Evolutionary conservation across 2,329 filamentous ascomycete species (phyloP).

Genomic region (Pochonia chlamydosporia): DNA sequence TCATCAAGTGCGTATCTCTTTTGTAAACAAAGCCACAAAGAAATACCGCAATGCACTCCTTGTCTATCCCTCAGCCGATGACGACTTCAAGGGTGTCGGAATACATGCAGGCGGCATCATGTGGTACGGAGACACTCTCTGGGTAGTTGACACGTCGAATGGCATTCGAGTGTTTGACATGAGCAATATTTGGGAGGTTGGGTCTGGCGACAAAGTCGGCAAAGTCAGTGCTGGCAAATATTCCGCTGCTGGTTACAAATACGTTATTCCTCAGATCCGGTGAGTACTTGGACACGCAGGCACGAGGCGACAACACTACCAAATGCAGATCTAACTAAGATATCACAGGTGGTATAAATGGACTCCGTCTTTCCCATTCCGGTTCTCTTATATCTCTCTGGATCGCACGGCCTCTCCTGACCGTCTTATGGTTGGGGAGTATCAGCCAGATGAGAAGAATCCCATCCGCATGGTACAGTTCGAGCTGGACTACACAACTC

Average conservation of each 20-base stretch:
- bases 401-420: neutral
- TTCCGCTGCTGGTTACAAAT: constrained; percentile 25
- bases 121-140: constrained; percentile 29
- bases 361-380: constrained; percentile 20
- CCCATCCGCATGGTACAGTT: neutral
- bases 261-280: constrained; percentile 28
- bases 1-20: constrained; percentile 23
- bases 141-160: constrained; percentile 27
- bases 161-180: constrained; percentile 30
- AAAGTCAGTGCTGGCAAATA: constrained; percentile 21
- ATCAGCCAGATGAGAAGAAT: constrained; percentile 19
- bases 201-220: constrained; percentile 23
- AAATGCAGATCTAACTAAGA: neutral
- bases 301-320: no score
- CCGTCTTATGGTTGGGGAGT: constrained; percentile 21
- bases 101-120: constrained; percentile 29
- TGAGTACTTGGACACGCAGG: constrained; percentile 8
- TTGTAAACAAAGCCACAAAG: constrained; percentile 22
- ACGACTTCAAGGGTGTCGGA: constrained; percentile 24
- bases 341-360: constrained; percentile 18
- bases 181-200: constrained; percentile 29
- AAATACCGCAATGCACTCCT: constrained; percentile 28
- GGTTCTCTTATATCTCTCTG: constrained; percentile 18
- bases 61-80: constrained; percentile 25
- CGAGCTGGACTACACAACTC: constrained; percentile 8